A percentile compares a stretch with the other conserved stretches of the same genome.
Evolutionary conservation across 2,329 filamentous ascomycete species (phyloP).

Genomic region (Aspergillus amoenus): DNA sequence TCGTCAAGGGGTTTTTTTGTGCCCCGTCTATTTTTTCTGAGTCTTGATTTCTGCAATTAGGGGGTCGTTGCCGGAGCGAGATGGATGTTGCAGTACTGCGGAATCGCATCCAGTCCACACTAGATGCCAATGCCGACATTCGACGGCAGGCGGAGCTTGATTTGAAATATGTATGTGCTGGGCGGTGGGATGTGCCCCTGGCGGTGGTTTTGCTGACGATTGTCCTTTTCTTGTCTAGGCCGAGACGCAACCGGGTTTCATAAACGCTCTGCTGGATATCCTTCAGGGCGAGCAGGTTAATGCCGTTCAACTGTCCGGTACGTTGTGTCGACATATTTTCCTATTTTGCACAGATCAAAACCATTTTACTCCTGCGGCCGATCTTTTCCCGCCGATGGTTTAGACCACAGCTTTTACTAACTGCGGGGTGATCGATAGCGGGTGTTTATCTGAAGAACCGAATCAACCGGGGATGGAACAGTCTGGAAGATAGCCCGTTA

Average conservation of each 20-base stretch:
- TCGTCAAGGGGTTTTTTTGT: conserved; percentile 19
- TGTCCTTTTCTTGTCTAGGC: conserved; percentile 57
- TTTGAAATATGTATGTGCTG: conserved; percentile 59
- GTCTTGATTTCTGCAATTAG: conserved; percentile 29
- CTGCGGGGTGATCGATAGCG: conserved; percentile 53
- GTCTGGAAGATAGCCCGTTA: conserved; percentile 69
- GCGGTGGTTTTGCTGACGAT: not conserved
- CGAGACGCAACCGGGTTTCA: conserved; percentile 86
- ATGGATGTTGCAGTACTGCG: conserved; percentile 64
- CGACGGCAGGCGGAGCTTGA: conserved; percentile 64
- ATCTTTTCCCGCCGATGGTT: not conserved
- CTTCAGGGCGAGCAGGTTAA: conserved; percentile 83
- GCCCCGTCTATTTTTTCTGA: conserved; percentile 23
- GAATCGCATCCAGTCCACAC: conserved; percentile 63
- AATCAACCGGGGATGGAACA: conserved; percentile 87
- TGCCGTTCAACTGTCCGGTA: conserved; percentile 85
- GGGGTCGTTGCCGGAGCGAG: conserved; percentile 37
- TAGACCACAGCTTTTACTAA: conserved; percentile 13
- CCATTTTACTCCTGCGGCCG: not conserved
- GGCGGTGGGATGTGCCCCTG: conserved; percentile 10
- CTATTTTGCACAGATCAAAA: not conserved
- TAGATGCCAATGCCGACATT: conserved; percentile 62
- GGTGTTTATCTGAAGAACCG: conserved; percentile 98
- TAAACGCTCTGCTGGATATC: conserved; percentile 86
- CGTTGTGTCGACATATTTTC: conserved; percentile 35